Base-by-base conservation (phyloP, 2,329 filamentous ascomycete species). In the Colletotrichum trifolii region DNA sequence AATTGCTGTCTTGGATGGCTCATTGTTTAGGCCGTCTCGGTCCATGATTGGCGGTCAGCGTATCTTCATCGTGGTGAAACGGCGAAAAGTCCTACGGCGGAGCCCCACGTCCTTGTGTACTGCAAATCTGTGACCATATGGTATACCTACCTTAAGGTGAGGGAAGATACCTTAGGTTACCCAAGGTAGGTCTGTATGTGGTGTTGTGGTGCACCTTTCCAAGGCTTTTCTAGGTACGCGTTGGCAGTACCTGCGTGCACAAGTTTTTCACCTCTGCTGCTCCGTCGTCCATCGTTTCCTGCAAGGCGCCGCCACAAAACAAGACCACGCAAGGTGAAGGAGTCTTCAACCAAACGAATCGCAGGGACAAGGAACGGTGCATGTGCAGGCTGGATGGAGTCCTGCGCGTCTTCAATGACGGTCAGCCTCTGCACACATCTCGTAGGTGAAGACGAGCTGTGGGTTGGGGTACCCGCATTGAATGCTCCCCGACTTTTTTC, bases 51-150 rank as follows among this genome's bases (percentile, higher is more conserved):
- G 62, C 52, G 62, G 49, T 43, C 46, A 62, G 48, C 57, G 58
- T 62, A 50, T 62, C 63, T 65, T 65, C 52, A 63, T 46, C 52
- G 15, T 36, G 47, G 63, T 65, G 63, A 62, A 65, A 65, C 63
- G 53, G 12, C 15, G 40, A 62, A 65, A 65, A 56, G 63, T 65
- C 58, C 58, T 65, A 62, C 25, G 25, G 25, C 25, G 52, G 58
- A 62, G 62, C 62, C 62, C 62, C 62, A 65, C 58, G 52, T 43
- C 57, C 15, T 46, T 42, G 46, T 62, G 58, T 58, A 62, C 58
- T 62, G 62, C 53, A 36, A 10, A 15, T n/a, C 43, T 17, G 25
- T 25, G 25, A 25, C 25, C 25, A 25, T 25, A 5, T 4, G 25
- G 25, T 25, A 25, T 25, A 25, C 25, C 25, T 25, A 25, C 25